Base-by-base conservation (phyloP, 2,329 filamentous ascomycete species). In the Alternaria arbusti region DNA sequence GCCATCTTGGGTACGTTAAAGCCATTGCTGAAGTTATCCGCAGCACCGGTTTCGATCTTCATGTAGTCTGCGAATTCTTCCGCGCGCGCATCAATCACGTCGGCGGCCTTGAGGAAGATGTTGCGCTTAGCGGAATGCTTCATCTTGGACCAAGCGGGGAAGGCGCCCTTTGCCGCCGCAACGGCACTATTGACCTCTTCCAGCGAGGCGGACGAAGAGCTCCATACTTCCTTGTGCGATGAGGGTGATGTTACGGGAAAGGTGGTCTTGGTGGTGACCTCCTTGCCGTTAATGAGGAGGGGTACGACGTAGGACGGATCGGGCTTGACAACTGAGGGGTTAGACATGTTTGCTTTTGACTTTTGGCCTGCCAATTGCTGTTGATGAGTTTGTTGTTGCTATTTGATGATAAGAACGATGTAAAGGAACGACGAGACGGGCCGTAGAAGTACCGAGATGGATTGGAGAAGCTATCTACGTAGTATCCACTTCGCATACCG, bases 71-170 rank as follows among this genome's bases (percentile, higher is more conserved):
- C 81, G 17, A 93, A 78, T 77, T 94, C 91, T 7, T 87, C 84
- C 22, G 82, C 82, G 9, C 90, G 86, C 28, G 77, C 79, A 44
- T 87, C 82, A 64, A 94, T 82, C 52, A 94, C 80, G 9, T 89
- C 87, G 10, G 90, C 89, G 0, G 91, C 89, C 75, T 88, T 89
- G 61, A 91, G 82, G 62, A 96, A 84, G 67, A 96, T 88, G 67
- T 90, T 87, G 36, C 91, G 88, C 43, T 91, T 90, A 23, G 84
- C 75, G 23, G 82, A 74, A 1, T 89, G 86, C 49, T 87, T 88
- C 3, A 86, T 86, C 67, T 86, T 86, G 46, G 86, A 84, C 93
- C 93, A 97, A 62, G 85, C 80, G 46, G 86, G 86, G 78, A 92
- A 90, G 1, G 93, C 92, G 13, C 84, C 82, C n/a, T 88, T 83